Percentiles rank a stretch among this genome's conserved stretches.
Evolutionary conservation across 495 filamentous ascomycete species (phyloP).

Genomic region (Annulohypoxylon moriforme): DNA sequence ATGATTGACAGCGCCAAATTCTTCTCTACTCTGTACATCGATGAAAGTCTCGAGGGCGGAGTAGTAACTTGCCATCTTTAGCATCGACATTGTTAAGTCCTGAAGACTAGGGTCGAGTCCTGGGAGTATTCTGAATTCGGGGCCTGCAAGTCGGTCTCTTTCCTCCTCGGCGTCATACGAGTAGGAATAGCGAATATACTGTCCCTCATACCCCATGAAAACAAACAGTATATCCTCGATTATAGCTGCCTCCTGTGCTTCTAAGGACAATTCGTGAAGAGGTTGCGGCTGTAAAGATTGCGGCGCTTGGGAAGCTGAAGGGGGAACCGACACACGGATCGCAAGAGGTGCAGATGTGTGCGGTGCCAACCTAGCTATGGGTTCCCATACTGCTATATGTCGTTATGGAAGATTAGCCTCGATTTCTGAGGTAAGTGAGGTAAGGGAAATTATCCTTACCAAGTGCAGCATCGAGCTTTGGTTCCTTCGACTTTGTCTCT

Average conservation of each 20-base stretch:
- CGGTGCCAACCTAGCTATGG: slow-evolving; percentile 81
- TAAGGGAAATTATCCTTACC: slow-evolving; percentile 38
- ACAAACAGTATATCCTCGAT: slow-evolving; percentile 93
- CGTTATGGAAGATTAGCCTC: slow-evolving; percentile 29
- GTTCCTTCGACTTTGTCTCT: slow-evolving; percentile 57
- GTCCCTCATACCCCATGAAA: slow-evolving; percentile 98
- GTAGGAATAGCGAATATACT: slow-evolving; percentile 88
- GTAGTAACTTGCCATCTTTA: slow-evolving; percentile 96
- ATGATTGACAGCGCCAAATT: slow-evolving; percentile 96
- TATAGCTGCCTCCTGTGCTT: slow-evolving; percentile 85
- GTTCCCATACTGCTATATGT: slow-evolving; percentile 70
- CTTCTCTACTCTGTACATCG: slow-evolving; percentile 90
- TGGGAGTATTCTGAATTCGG: slow-evolving; percentile 78
- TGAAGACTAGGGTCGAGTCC: slow-evolving; percentile 92
- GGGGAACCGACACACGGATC: slow-evolving; percentile 84
- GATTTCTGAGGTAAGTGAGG: not conserved
- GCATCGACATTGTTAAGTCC: slow-evolving; percentile 85
- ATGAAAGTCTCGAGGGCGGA: slow-evolving; percentile 90
- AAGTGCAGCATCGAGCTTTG: slow-evolving; percentile 54
- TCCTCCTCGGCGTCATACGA: slow-evolving; percentile 85
- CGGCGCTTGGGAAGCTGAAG: slow-evolving; percentile 79
- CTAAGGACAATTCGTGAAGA: slow-evolving; percentile 76
- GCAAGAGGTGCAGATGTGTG: slow-evolving; percentile 91
- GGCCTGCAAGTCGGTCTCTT: slow-evolving; percentile 85
- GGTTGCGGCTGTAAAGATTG: slow-evolving; percentile 74